Evolutionary conservation across 2,329 filamentous ascomycete genomes (phyloP), one percentile per base, ranked within the genome.

Genomic region (Fusarium sp.): DNA sequence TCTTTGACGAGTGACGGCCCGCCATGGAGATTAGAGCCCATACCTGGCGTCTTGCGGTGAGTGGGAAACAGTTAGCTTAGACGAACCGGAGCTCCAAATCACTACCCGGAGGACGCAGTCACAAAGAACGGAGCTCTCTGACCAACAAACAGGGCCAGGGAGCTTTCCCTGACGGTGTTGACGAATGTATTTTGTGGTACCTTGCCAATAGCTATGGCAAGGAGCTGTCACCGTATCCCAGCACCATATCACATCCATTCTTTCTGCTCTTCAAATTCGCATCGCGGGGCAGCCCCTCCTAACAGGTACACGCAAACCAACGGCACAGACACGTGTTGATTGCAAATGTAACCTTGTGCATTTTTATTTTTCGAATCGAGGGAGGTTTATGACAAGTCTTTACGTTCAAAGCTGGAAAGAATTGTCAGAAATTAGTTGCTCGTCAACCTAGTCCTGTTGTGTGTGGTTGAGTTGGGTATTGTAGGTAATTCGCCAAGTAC

Each of bases 291-390:
- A 45, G 26, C 56, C 73, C 68, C 74, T 68, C 60, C 73, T 66
- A 57, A 47, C 61, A 24, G 30, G 48, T 74, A 57, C 66, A 73
- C 72, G 72, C 75, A 77, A 73, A 74, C 66, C 74, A 75, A 78
- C 68, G 74, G 74, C 72, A 50, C 62, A 76, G 60, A 75, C 75
- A 78, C 75, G 75, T 78, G 74, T 61, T 75, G 63, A 56, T 44
- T 62, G 64, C 32, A 66, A 78, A 70, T 76, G 75, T 75, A 72
- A 78, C 75, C 68, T 56, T 62, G 63, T 72, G 76, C 73, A 71
- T 76, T 76, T 66, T 68, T 68, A 17, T 52, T 36, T 15, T 22
- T 30, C 14, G 8, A 57, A 45, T 41, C 62, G 55, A 62, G 68
- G 44, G 52, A 61, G 68, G 47, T 65, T 60, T 51, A 39, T 38